Evolutionary conservation across 1,284 basidiomycete genomes (phyloP).

Genomic region (Anthracocystis panici-leucophaei): DNA sequence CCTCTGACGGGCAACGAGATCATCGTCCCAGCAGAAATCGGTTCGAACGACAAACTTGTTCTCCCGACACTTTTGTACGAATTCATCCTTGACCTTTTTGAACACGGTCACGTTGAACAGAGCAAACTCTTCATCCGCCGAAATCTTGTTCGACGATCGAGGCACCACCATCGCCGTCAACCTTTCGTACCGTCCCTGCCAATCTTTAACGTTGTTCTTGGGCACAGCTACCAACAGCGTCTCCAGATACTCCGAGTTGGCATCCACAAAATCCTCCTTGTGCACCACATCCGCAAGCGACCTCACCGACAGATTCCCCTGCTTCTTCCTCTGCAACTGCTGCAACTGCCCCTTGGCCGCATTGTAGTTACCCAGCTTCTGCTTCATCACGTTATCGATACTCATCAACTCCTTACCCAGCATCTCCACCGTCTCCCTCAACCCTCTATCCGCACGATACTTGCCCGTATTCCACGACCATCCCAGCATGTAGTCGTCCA

Average conservation of each 20-base stretch:
- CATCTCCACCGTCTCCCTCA: conserved; percentile 83
- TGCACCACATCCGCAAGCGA: conserved; percentile 88
- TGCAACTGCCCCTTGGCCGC: conserved; percentile 91
- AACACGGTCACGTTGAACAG: conserved; percentile 92
- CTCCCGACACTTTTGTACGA: conserved; percentile 92
- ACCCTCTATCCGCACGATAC: conserved; percentile 82
- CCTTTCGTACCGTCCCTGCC: conserved; percentile 89
- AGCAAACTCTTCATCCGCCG: conserved; percentile 88
- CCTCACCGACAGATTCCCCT: conserved; percentile 92
- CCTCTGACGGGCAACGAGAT: conserved; percentile 82
- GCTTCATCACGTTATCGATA: conserved; percentile 72
- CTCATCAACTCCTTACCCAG: conserved; percentile 76
- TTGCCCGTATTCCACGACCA: conserved; percentile 86
- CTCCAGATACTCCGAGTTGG: conserved; percentile 90
- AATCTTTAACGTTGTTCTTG: conserved; percentile 85
- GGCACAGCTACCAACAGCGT: conserved; percentile 94
- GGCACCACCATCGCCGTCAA: conserved; percentile 92
- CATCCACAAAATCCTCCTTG: conserved; percentile 81
- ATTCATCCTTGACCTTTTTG: conserved; percentile 90
- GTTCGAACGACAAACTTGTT: conserved; percentile 91
- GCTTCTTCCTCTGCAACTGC: conserved; percentile 94
- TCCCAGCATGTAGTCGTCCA: conserved; percentile 82
- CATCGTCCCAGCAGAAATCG: conserved; percentile 93
- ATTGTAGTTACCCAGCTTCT: conserved; percentile 91
- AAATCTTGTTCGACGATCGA: conserved; percentile 82